These are phyloP conservation scores for Prunella vulgaris DNA, from an alignment of 257 asterid genomes.

Conservation along the genomic window DNA sequence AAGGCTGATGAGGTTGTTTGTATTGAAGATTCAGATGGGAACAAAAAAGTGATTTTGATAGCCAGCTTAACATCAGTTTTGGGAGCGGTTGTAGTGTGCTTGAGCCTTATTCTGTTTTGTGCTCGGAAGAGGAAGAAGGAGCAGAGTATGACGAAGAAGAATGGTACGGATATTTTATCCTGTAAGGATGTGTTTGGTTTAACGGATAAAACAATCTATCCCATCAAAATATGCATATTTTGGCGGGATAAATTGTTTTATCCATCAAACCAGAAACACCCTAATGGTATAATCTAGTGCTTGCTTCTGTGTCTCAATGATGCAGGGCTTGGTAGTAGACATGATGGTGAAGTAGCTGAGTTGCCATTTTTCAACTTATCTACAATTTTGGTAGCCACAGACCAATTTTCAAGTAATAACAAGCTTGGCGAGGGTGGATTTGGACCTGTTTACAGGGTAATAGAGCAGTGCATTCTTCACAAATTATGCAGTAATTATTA, in stretches of 20 bases:
- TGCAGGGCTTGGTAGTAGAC: neutral
- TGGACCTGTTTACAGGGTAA: slow-evolving; percentile 16
- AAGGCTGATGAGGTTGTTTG: too few relatives aligned
- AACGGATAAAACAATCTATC: too few relatives aligned
- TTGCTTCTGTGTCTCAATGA: neutral
- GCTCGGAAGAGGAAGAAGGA: neutral
- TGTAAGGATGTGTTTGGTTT: too few relatives aligned
- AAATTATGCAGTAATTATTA: neutral
- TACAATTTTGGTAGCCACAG: neutral
- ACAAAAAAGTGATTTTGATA: neutral
- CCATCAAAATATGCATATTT: too few relatives aligned
- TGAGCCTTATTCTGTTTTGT: neutral
- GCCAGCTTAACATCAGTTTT: neutral
- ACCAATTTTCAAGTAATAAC: neutral
- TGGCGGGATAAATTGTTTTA: too few relatives aligned
- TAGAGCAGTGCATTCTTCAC: neutral
- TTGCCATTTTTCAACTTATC: neutral
- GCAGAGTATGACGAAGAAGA: neutral
- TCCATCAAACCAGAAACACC: too few relatives aligned
- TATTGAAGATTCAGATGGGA: slow-evolving; percentile 3
- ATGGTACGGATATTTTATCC: too few relatives aligned
- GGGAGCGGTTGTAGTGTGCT: neutral
- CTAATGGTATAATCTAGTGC: too few relatives aligned
- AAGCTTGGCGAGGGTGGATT: slow-evolving; percentile 23
- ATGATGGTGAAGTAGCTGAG: neutral